Conservation (phyloP, 2,329 filamentous ascomycete genomes). For the Penicillium verrucosum region DNA sequence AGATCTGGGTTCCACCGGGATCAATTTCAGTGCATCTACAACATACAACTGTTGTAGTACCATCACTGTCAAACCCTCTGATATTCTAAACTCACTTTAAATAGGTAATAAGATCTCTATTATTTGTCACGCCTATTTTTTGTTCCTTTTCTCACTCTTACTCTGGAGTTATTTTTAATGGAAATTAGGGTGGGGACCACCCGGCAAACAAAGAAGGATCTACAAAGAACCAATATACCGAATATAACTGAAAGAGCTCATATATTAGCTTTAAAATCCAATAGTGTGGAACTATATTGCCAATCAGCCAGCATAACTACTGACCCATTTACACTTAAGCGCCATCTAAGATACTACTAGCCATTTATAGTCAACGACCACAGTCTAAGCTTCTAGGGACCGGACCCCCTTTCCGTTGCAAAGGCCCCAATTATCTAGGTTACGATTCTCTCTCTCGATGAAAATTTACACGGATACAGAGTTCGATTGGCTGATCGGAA, state of each 20-base stretch:
- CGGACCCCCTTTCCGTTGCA: background rate
- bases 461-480: background rate
- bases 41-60: too few relatives aligned
- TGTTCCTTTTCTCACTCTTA: background rate
- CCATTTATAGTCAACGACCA: background rate
- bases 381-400: background rate
- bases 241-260: background rate
- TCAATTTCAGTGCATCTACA: background rate
- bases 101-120: background rate
- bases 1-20: background rate
- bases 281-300: conserved; percentile 1
- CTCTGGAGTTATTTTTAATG: background rate
- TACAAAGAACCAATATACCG: background rate
- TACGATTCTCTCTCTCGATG: background rate
- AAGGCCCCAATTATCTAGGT: background rate
- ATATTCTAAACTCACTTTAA: background rate
- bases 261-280: background rate
- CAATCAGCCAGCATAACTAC: background rate
- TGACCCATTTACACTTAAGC: background rate
- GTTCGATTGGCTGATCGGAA: background rate
- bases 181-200: background rate
- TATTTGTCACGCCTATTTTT: background rate
- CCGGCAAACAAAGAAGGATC: background rate
- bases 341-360: background rate
- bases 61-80: background rate